These are phyloP conservation scores for Verticillium isaacii DNA, from an alignment of 2,329 filamentous ascomycete genomes.

Conservation along the genomic window DNA sequence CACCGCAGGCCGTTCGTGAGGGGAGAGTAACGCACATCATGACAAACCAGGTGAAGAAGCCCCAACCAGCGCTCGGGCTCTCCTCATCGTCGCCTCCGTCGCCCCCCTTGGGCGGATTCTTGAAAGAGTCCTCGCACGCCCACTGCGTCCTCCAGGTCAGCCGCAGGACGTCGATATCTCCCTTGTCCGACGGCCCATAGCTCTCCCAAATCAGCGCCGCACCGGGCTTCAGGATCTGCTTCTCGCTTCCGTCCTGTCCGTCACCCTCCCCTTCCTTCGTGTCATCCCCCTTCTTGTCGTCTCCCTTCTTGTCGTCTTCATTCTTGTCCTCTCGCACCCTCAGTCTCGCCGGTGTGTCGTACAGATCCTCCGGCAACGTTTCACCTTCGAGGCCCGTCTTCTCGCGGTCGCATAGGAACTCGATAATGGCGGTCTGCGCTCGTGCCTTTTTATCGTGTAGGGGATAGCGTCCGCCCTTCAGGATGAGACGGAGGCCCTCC, in stretches of 20 bases:
- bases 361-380: slow-evolving; percentile 51
- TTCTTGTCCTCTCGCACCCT: slow-evolving; percentile 17
- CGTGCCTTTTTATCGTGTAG: slow-evolving; percentile 49
- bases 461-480: slow-evolving; percentile 55
- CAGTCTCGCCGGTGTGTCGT: slow-evolving; percentile 25
- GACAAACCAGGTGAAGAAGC: slow-evolving; percentile 96
- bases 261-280: slow-evolving; percentile 30
- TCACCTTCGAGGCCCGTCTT: slow-evolving; percentile 71
- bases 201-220: slow-evolving; percentile 71
- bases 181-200: slow-evolving; percentile 58
- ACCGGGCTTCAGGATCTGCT: slow-evolving; percentile 48
- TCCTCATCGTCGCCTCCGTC: slow-evolving; percentile 36
- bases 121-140: slow-evolving; percentile 61
- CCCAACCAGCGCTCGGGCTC: slow-evolving; percentile 62
- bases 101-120: slow-evolving; percentile 33
- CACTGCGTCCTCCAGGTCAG: slow-evolving; percentile 85
- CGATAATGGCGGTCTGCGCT: slow-evolving; percentile 72
- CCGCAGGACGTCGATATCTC: slow-evolving; percentile 58
- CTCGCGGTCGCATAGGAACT: slow-evolving; percentile 75
- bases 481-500: slow-evolving; percentile 66
- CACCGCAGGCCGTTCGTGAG: not conserved
- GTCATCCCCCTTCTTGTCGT: slow-evolving; percentile 25
- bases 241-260: slow-evolving; percentile 36
- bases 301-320: slow-evolving; percentile 28
- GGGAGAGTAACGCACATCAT: slow-evolving; percentile 64